phyloP scores from a whole-genome alignment of 495 filamentous ascomycete genomes.

The Neurospora sp. region DNA sequence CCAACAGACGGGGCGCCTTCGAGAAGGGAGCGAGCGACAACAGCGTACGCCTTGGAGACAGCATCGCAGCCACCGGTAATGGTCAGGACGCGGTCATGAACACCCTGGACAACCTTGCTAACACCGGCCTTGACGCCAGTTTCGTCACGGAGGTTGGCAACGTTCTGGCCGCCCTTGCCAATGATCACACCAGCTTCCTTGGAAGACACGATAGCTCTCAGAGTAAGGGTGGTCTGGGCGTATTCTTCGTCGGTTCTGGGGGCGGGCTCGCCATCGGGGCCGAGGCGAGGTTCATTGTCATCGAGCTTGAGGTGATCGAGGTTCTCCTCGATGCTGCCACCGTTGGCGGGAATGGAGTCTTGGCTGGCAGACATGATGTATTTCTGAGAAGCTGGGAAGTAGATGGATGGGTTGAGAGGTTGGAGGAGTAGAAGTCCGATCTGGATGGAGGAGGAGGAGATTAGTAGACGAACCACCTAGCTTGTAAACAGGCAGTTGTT shows the following conservation, averaged over 20 bases:
- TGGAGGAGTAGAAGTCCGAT: not conserved
- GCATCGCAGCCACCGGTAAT: conserved; percentile 81
- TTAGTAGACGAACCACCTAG: not conserved
- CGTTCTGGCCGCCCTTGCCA: conserved; percentile 96
- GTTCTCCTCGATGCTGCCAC: conserved; percentile 40
- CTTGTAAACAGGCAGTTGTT: not conserved
- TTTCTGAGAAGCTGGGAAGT: conserved; percentile 4
- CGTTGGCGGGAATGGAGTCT: conserved; percentile 32
- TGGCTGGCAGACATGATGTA: conserved; percentile 38
- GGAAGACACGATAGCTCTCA: conserved; percentile 94
- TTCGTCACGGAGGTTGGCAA: conserved; percentile 91
- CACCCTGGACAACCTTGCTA: conserved; percentile 94
- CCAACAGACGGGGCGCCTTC: conserved; percentile 91
- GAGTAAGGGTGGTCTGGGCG: conserved; percentile 76
- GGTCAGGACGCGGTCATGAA: conserved; percentile 92
- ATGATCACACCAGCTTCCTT: conserved; percentile 99
- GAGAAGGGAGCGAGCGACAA: conserved; percentile 81
- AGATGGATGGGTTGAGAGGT: not conserved
- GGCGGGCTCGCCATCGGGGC: conserved; percentile 57
- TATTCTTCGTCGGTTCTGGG: conserved; percentile 95
- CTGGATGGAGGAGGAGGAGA: not conserved
- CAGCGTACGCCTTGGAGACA: conserved; percentile 82
- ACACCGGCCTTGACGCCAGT: conserved; percentile 96
- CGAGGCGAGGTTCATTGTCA: conserved; percentile 46
- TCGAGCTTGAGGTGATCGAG: conserved; percentile 37